Evolutionary conservation across 805 yeast species (phyloP), one percentile per base, ranked within the genome.

Genomic region (Ogataea degrootiae): DNA sequence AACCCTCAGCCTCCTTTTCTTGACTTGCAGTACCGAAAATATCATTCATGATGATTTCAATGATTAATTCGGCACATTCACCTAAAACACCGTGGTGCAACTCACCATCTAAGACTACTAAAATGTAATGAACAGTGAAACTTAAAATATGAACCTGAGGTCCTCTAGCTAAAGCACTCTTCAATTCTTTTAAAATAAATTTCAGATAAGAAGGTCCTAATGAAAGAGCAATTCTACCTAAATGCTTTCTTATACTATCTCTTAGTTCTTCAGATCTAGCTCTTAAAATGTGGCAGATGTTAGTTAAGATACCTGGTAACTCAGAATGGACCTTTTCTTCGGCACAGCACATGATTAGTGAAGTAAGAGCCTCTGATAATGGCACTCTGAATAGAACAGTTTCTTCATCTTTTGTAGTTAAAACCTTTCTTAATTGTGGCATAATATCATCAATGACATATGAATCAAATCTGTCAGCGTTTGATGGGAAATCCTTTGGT

Each of bases 1-100:
- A 92, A 17, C 90, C 96, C 51, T 90, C 97, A 5, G 94, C 91
- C 54, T 94, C 98, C 62, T 94, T 92, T 60, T 94, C 98, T 60
- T 85, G 85, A 34, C 96, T 96, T 4, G 96, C 87, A 9, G 84
- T 77, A 22, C 99, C 99, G 65, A 94, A 91, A 4, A 82, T 77
- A 60, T 92, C 97, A 60, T 90, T 96, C 96, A 92, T 92, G 21
- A 91, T 74, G 15, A 89, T 72, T 21, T 79, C 82, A 55, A 84
- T 82, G 12, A 91, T 68, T 46, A 84, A 56, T 2, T 69, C 69
- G 4, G 84, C 78, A 43, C 72, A 64, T 14, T 79, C 83, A 63
- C 90, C 94, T 39, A 92, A 68, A 49, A 87, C 96, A 7, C 96
- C 95, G 53, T 79, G 85, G 0, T 60, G 49, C 39, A 87, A 65